phyloP scores from a whole-genome alignment of 257 asterid species.

The Leptodermis oblonga region DNA sequence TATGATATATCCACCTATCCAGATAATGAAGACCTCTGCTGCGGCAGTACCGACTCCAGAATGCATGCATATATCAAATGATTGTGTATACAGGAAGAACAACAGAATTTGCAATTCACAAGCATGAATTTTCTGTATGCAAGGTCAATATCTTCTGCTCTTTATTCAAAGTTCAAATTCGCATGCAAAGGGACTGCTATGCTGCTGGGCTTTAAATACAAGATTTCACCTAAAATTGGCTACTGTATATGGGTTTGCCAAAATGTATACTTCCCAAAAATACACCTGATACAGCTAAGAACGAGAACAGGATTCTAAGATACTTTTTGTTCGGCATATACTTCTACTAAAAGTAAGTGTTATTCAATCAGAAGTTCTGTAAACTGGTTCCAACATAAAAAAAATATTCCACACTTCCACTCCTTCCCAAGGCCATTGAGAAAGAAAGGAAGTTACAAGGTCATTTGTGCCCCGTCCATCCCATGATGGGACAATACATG shows the following conservation, averaged over 20 bases:
- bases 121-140: slow-evolving; percentile 29
- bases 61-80: slow-evolving; percentile 26
- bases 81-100: slow-evolving; percentile 29
- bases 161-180: slow-evolving; percentile 11
- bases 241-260: neutral
- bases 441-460: neutral
- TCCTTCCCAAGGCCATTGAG: neutral
- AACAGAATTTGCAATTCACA: slow-evolving; percentile 30
- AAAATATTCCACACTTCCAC: neutral
- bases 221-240: neutral
- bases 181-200: slow-evolving; percentile 25
- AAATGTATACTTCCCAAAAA: neutral
- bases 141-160: slow-evolving; percentile 21
- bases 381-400: neutral
- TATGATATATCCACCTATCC: slow-evolving; percentile 51
- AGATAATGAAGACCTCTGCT: slow-evolving; percentile 44
- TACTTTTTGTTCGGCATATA: neutral
- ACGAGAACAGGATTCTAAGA: slow-evolving; percentile 3
- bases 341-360: too few species aligned
- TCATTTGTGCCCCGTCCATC: neutral
- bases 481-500: neutral
- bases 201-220: slow-evolving; percentile 14
- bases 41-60: slow-evolving; percentile 44
- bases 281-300: neutral
- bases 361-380: neutral